These are phyloP conservation scores for Fusarium citri DNA, from an alignment of 2,329 filamentous ascomycete genomes.

Conservation along the genomic window DNA sequence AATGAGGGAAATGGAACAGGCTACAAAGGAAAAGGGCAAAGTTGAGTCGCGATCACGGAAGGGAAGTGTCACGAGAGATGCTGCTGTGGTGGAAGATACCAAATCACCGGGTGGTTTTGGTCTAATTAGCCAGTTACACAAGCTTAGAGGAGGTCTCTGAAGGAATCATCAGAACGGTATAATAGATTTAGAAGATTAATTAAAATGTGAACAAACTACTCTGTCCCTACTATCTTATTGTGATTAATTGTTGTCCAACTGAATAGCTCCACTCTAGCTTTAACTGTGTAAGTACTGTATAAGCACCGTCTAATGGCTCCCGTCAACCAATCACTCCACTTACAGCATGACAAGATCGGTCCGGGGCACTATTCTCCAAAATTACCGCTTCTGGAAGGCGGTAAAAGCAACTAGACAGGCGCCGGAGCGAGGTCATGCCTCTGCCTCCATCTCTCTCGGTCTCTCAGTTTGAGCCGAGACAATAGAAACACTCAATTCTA, in stretches of 20 bases:
- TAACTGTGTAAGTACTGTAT: constrained; percentile 14
- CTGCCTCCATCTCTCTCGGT: constrained; percentile 19
- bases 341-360: constrained; percentile 16
- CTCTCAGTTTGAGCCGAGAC: constrained; percentile 27
- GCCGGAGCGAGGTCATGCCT: constrained; percentile 40
- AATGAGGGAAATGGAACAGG: constrained; percentile 63
- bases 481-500: constrained; percentile 25
- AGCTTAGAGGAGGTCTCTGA: constrained; percentile 66
- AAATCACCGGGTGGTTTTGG: constrained; percentile 66
- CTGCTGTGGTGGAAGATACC: constrained; percentile 52
- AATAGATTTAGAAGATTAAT: not conserved
- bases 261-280: not conserved
- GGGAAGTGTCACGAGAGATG: constrained; percentile 49
- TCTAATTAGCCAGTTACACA: constrained; percentile 72
- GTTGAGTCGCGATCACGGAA: constrained; percentile 53
- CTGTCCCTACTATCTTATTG: not conserved
- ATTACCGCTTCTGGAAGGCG: constrained; percentile 40
- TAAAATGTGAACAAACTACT: not conserved
- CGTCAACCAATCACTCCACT: constrained; percentile 32
- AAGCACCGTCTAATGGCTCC: not conserved
- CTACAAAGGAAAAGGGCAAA: constrained; percentile 51
- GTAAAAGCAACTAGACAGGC: constrained; percentile 32
- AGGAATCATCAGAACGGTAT: not conserved
- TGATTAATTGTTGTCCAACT: not conserved
- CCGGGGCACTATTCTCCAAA: constrained; percentile 30